These are phyloP conservation scores for Noccaea caerulescens DNA, from an alignment of 345 rosid genomes.

Conservation along the genomic window DNA sequence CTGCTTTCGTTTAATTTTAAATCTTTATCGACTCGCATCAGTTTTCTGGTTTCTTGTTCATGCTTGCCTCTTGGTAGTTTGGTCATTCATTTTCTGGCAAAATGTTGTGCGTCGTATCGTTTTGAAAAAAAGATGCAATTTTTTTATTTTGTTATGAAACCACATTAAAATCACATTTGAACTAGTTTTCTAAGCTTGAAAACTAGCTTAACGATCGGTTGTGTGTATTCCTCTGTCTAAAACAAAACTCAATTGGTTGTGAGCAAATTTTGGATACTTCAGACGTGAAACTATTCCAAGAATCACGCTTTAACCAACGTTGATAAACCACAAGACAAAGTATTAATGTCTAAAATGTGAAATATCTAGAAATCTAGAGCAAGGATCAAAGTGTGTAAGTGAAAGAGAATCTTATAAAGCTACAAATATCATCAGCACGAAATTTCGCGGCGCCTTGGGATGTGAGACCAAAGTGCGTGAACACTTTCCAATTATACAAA, in stretches of 20 bases:
- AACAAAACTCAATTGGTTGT: no score
- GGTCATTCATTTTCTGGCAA: not conserved
- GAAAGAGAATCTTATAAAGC: conserved; percentile 30
- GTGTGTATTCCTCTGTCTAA: no score
- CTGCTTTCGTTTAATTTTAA: not conserved
- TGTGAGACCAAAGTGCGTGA: conserved; percentile 11
- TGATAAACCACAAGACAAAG: conserved; percentile 6
- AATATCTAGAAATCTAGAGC: not conserved
- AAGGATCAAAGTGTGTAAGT: conserved; percentile 5
- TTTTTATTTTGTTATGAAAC: no score
- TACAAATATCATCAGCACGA: not conserved
- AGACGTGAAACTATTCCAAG: not conserved
- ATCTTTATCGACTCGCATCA: not conserved
- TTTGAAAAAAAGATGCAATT: no score
- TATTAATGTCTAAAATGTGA: not conserved
- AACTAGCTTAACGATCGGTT: no score
- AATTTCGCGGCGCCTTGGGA: conserved; percentile 39
- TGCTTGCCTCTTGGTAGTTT: not conserved
- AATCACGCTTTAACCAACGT: conserved; percentile 7
- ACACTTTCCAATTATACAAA: conserved; percentile 30
- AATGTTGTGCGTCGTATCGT: no score
- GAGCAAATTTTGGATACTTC: not conserved
- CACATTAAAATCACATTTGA: no score
- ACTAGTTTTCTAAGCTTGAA: no score
- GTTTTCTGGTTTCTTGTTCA: not conserved